Evolutionary conservation across 2,329 filamentous ascomycete species (phyloP), one percentile per base, ranked within the genome.

Genomic region (Acrodontium crateriforme): DNA sequence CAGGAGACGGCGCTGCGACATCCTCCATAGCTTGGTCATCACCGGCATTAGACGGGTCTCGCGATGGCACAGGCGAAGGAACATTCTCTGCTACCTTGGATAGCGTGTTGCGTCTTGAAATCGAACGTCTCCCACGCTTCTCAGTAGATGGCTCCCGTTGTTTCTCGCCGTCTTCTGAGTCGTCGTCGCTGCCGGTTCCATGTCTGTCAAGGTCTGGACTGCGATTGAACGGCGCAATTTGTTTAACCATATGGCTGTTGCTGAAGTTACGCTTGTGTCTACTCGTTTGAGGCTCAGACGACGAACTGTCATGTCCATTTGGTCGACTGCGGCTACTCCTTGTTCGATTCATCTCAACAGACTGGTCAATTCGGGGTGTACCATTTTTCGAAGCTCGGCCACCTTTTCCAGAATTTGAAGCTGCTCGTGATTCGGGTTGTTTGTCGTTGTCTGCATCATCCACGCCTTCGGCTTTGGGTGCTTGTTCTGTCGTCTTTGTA

Each of bases 331-430:
- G 53, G 7, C 53, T 59, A 29, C 58, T 62, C 27, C 59, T 50
- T 25, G 53, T 54, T 13, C 56, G 52, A 11, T 44, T 48, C 53
- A 60, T 55, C 5, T 53, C 49, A 17, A 56, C 46, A 3, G 40
- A 39, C 15, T 49, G 55, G 2, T 59, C 52, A 2, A 49, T 52
- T 16, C 62, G 48, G 4, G 63, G 63, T 9, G 63, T 67, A 4
- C 56, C 56, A 6, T 56, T 61, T 35, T 65, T 65, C 4, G 59
- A 63, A 4, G 50, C 45, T 18, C 59, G 51, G 10, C 59, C 57
- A 23, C 51, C 51, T 33, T 44, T 45, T 13, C 38, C 39, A 18
- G 38, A 37, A 24, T 41, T 41, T 11, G 44, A 45, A 8, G 40
- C 38, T 20, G 44, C 45, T 16, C 38, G 42, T 14, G 42, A 47